Percentiles rank a stretch among this genome's conserved stretches.
Evolutionary conservation across 2,329 filamentous ascomycete species (phyloP).

Genomic region (Pseudogymnoascus sp.): DNA sequence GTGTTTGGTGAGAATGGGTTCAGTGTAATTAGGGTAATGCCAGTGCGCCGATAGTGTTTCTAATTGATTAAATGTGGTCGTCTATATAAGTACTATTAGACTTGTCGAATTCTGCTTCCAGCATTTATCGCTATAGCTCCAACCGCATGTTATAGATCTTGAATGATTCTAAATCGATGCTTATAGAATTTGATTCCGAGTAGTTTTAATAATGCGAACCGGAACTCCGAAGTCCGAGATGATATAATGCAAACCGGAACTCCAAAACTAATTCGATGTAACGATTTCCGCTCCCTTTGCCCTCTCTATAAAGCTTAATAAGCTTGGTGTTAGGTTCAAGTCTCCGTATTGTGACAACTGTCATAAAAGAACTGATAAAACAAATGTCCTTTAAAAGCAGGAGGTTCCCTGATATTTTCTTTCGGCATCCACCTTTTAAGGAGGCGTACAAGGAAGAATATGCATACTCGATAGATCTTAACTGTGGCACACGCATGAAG

Average conservation of each 20-base stretch:
- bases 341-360: not conserved
- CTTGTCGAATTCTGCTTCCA: too few species aligned
- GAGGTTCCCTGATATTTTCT: not conserved
- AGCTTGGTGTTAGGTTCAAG: not conserved
- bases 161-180: too few species aligned
- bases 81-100: too few species aligned
- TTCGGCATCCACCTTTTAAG: not conserved
- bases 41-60: too few species aligned
- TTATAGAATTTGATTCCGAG: too few species aligned
- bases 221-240: not conserved
- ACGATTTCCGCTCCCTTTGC: too few species aligned
- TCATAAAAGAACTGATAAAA: not conserved
- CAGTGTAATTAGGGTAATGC: slow-evolving; percentile 28
- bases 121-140: too few species aligned
- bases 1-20: slow-evolving; percentile 31
- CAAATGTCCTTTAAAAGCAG: too few species aligned
- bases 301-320: not conserved
- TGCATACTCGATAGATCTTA: not conserved
- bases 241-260: not conserved
- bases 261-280: not conserved
- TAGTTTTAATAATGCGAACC: not conserved
- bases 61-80: too few species aligned
- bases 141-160: too few species aligned
- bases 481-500: not conserved
- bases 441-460: not conserved